Evolutionary conservation across 306 rosid species (phyloP).

Genomic region (Lathyrus sativus): DNA sequence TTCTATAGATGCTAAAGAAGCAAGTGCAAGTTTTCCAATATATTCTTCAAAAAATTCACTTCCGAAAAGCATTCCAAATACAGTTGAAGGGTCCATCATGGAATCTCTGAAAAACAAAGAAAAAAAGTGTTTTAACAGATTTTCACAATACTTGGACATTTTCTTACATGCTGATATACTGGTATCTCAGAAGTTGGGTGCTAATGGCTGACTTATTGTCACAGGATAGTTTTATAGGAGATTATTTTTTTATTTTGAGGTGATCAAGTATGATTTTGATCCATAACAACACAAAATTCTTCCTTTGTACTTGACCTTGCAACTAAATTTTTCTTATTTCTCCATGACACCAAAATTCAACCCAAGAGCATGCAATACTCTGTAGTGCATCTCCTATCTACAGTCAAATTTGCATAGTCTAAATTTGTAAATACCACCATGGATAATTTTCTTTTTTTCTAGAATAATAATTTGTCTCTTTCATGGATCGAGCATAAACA

Average conservation of each 20-base stretch:
- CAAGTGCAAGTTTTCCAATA: conserved; percentile 85
- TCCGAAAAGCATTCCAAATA: conserved; percentile 98
- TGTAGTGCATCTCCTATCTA: no score
- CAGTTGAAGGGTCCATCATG: conserved; percentile 88
- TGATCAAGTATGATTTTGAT: not conserved
- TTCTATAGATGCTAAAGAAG: conserved; percentile 67
- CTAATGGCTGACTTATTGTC: not conserved
- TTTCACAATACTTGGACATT: conserved; percentile 17
- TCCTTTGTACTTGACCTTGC: not conserved
- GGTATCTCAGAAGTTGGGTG: not conserved
- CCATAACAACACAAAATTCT: not conserved
- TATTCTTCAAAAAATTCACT: conserved; percentile 87
- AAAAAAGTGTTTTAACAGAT: conserved; percentile 6
- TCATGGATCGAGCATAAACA: no score
- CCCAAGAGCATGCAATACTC: not conserved
- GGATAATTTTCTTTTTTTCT: not conserved
- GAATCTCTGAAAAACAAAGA: conserved; percentile 55
- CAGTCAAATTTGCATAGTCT: no score
- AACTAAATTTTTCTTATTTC: not conserved
- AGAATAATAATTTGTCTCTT: not conserved
- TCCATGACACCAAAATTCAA: not conserved
- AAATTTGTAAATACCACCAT: not conserved
- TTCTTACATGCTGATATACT: not conserved
- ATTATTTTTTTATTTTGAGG: not conserved
- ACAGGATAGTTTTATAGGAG: not conserved